These are phyloP conservation scores for Cantharellus cinnabarinus DNA, from an alignment of 768 basidiomycete species.

Conservation along the genomic window DNA sequence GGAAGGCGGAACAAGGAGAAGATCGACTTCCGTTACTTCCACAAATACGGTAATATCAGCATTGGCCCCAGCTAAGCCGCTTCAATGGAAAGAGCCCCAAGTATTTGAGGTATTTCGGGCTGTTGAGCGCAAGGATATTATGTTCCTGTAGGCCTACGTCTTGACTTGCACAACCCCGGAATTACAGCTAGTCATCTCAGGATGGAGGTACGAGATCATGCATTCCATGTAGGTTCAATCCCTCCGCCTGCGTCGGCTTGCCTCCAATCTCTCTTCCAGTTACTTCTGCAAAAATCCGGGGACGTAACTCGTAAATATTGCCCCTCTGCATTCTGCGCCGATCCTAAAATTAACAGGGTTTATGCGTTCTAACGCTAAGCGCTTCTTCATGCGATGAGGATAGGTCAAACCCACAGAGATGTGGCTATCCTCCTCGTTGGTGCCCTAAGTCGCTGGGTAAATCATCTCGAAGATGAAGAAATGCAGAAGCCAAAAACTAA, in stretches of 20 bases:
- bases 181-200: neutral
- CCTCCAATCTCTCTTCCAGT: constrained; percentile 18
- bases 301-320: constrained; percentile 37
- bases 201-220: constrained; percentile 44
- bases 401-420: constrained; percentile 26
- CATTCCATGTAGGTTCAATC: constrained; percentile 43
- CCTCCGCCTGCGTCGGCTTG: neutral
- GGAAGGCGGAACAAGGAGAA: neutral
- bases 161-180: neutral
- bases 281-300: constrained; percentile 68
- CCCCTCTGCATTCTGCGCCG: neutral
- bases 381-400: constrained; percentile 63
- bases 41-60: constrained; percentile 9
- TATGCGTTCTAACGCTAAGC: constrained; percentile 14
- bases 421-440: constrained; percentile 76
- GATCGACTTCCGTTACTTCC: neutral
- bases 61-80: neutral
- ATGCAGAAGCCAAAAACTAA: constrained; percentile 47
- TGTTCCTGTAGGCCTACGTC: constrained; percentile 30
- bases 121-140: constrained; percentile 65
- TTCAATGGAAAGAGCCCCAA: constrained; percentile 19
- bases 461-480: constrained; percentile 67
- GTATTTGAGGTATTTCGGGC: constrained; percentile 60
- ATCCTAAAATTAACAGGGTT: neutral
- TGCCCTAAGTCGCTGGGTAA: constrained; percentile 81